Evolutionary conservation across 2,329 filamentous ascomycete genomes (phyloP).

Genomic region (Penicillium sp.): DNA sequence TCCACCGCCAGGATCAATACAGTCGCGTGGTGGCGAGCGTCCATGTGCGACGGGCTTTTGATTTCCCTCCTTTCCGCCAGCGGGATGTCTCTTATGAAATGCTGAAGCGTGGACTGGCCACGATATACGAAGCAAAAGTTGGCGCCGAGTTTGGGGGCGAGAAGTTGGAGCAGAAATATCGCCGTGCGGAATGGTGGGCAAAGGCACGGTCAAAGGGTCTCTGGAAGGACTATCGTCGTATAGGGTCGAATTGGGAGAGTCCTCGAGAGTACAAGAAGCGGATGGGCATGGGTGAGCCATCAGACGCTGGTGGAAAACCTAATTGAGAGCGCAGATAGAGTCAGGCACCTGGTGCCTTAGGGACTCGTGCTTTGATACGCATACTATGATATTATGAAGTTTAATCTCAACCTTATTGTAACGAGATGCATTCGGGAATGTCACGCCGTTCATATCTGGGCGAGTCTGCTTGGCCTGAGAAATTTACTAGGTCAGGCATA

Average conservation of each 20-base stretch:
- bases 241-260: conserved; percentile 61
- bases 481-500: too few relatives aligned
- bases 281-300: conserved; percentile 41
- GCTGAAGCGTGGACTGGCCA: conserved; percentile 77
- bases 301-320: conserved; percentile 27
- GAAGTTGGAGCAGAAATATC: conserved; percentile 46
- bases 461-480: too few relatives aligned
- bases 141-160: conserved; percentile 81
- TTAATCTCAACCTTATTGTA: too few relatives aligned
- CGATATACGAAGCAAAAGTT: conserved; percentile 86
- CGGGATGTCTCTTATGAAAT: conserved; percentile 85
- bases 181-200: conserved; percentile 49
- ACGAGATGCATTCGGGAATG: too few relatives aligned
- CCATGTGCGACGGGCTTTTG: conserved; percentile 55
- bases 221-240: conserved; percentile 59
- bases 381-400: not conserved
- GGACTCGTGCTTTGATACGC: not conserved
- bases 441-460: too few relatives aligned
- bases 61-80: conserved; percentile 47
- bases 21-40: conserved; percentile 84
- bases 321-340: conserved; percentile 2
- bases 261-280: conserved; percentile 79
- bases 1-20: conserved; percentile 86
- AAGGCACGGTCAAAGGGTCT: conserved; percentile 62
- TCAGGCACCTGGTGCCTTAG: too few relatives aligned